Conservation (phyloP, 371 early-diverging fungal species). For the Syncephalastrum contaminatum region DNA sequence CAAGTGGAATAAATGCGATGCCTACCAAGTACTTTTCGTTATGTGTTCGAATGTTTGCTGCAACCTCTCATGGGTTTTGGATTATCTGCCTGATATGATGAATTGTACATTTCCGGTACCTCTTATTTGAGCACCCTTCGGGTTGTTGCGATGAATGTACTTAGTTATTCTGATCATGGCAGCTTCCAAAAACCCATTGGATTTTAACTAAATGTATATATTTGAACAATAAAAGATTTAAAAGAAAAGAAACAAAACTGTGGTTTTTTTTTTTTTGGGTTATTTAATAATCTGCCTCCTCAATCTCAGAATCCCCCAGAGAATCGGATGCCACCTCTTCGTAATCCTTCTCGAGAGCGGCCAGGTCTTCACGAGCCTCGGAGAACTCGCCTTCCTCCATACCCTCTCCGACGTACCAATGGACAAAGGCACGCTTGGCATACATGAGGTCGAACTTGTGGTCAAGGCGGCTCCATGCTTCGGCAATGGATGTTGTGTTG, state of each 20-base stretch:
- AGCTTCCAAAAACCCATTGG: too few relatives aligned
- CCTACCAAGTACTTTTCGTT: too few relatives aligned
- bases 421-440: slow-evolving; percentile 95
- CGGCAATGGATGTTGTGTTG: slow-evolving; percentile 94
- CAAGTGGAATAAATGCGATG: too few relatives aligned
- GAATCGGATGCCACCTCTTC: slow-evolving; percentile 93
- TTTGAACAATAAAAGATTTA: too few relatives aligned
- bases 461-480: slow-evolving; percentile 92
- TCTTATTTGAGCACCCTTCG: too few relatives aligned
- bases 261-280: background rate
- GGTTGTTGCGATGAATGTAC: too few relatives aligned
- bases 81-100: too few relatives aligned
- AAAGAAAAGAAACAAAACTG: background rate
- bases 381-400: slow-evolving; percentile 88
- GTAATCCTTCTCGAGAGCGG: slow-evolving; percentile 98
- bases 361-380: slow-evolving; percentile 90
- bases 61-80: too few relatives aligned
- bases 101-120: too few relatives aligned
- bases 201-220: too few relatives aligned
- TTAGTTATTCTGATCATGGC: too few relatives aligned
- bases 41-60: too few relatives aligned
- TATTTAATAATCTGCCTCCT: slow-evolving; percentile 45
- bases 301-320: slow-evolving; percentile 41
- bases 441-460: slow-evolving; percentile 95
- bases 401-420: slow-evolving; percentile 98